Base-by-base conservation (phyloP, 2,329 filamentous ascomycete species). In the Pseudocercospora macadamiae region DNA sequence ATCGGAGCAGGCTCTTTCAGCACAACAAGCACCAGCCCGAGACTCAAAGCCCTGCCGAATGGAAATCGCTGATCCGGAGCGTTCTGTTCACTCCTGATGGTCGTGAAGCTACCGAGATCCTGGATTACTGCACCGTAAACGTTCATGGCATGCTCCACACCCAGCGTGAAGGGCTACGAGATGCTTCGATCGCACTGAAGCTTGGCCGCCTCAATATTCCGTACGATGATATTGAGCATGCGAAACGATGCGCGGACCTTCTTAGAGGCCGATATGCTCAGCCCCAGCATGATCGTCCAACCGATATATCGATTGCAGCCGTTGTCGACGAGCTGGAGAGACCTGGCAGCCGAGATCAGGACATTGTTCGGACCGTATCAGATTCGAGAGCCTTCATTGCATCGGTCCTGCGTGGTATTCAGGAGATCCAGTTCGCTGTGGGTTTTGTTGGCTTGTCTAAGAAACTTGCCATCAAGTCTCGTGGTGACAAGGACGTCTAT, bases 391-490 rank as follows among this genome's bases (percentile, higher is more conserved):
- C 96, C 63, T 95, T 99, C 71, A 83, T 93, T 56, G 90, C 89
- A 72, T 97, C 95, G 1, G 88, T 97, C 39, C 79, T 99, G 51
- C 86, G 91, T 44, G 95, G 95, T 52, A 91, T 99, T 65, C 96
- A 97, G 72, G 95, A 99, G 74, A 89, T 99, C 10, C 95, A 99
- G 74, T 91, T 99, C 69, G 93, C 93, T 0, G 86, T 97, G 71
- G 93, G 93, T 75, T 95, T 93, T 74, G 84, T 97, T 66, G 91
- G 91, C 16, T 77, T 99, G 59, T 93, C 91, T 19, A 95, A 92
- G 74, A 88, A 87, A 68, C 83, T 97, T 10, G 82, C 88, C 36
- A 82, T 86, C 1, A 80, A 90, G 59, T 85, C 87, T 62, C 82
- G 88, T 2, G 82, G 82, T 2, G 86, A 88, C 25, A 81, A 83